Evolutionary conservation across 2,329 filamentous ascomycete genomes (phyloP).

Genomic region (Aspergillus candidus): DNA sequence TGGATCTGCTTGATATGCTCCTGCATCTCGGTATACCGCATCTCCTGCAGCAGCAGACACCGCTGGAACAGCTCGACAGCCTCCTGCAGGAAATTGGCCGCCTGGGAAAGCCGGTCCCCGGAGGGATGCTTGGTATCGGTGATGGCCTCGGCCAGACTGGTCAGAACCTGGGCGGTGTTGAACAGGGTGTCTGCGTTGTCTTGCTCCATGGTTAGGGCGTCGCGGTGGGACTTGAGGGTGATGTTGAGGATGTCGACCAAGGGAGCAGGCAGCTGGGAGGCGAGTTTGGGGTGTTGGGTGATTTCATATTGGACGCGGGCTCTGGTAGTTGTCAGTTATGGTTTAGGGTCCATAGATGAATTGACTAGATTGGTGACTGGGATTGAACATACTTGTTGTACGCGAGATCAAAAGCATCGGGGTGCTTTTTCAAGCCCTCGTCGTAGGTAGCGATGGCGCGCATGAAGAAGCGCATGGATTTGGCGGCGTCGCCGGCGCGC

Average conservation of each 20-base stretch:
- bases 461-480: slow-evolving; percentile 54
- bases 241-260: slow-evolving; percentile 52
- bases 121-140: slow-evolving; percentile 47
- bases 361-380: background rate
- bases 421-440: slow-evolving; percentile 55
- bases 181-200: slow-evolving; percentile 64
- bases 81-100: slow-evolving; percentile 53
- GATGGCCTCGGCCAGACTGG: slow-evolving; percentile 57
- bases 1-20: slow-evolving; percentile 38
- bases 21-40: slow-evolving; percentile 42
- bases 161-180: slow-evolving; percentile 65
- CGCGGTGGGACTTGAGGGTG: slow-evolving; percentile 58
- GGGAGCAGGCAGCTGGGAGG: slow-evolving; percentile 52
- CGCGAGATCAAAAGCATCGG: slow-evolving; percentile 61
- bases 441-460: slow-evolving; percentile 62
- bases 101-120: slow-evolving; percentile 40
- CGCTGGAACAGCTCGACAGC: slow-evolving; percentile 55
- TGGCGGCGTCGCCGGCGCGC: slow-evolving; percentile 63
- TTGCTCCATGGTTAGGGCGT: slow-evolving; percentile 54
- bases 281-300: slow-evolving; percentile 58
- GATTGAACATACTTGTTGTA: slow-evolving; percentile 60
- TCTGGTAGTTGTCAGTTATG: slow-evolving; percentile 34
- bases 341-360: background rate
- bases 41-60: slow-evolving; percentile 51
- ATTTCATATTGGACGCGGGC: slow-evolving; percentile 65